Conservation (phyloP, 2,329 filamentous ascomycete species). For the Diaporthe citriasiana region DNA sequence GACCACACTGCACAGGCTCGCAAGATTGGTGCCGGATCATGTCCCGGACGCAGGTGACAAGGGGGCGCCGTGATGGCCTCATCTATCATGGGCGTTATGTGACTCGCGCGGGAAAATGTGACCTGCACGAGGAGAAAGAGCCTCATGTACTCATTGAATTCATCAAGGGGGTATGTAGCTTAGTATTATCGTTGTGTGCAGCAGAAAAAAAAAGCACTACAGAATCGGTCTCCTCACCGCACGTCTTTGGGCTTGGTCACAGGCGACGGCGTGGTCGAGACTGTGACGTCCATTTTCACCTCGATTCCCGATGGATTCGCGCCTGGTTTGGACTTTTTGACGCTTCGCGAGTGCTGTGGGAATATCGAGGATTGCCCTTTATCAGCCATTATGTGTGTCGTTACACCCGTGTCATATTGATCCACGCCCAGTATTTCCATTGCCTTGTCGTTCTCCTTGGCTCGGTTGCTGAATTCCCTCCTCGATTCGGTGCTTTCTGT, state of each 20-base stretch:
- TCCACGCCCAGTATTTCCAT: constrained; percentile 30
- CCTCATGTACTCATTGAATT: constrained; percentile 10
- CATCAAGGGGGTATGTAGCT: constrained; percentile 15
- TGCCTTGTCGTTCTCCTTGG: constrained; percentile 31
- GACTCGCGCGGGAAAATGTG: not conserved
- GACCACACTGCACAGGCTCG: not conserved
- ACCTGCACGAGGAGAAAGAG: constrained; percentile 13
- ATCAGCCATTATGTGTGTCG: constrained; percentile 35
- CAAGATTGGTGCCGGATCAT: not conserved
- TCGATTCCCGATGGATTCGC: constrained; percentile 28
- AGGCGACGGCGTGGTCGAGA: constrained; percentile 31
- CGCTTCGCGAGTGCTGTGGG: constrained; percentile 13
- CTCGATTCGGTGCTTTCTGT: not conserved
- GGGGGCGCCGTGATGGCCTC: not conserved
- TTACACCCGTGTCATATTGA: constrained; percentile 19
- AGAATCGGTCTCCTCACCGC: not conserved
- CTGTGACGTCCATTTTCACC: constrained; percentile 35
- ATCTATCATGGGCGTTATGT: constrained; percentile 1
- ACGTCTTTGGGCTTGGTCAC: constrained; percentile 8
- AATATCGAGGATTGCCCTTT: constrained; percentile 20
- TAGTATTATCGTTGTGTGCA: constrained; percentile 12
- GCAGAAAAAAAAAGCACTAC: not conserved
- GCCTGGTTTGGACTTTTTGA: not conserved
- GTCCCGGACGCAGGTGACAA: not conserved
- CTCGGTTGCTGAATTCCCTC: not conserved